Conservation (phyloP, 2,329 filamentous ascomycete genomes). For the Biscogniauxia sp. region DNA sequence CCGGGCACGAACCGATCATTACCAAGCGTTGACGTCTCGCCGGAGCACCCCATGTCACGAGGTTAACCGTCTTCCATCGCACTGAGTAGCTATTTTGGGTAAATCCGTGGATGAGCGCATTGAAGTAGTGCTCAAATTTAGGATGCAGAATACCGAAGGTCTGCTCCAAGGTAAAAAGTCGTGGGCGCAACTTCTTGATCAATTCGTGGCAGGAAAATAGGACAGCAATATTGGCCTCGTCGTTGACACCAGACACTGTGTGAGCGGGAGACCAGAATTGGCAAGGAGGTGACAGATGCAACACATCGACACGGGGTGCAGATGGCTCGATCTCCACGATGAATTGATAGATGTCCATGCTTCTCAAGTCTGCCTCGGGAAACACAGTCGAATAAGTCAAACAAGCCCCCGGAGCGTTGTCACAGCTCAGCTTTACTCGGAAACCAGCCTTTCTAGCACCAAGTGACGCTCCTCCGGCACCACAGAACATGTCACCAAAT, state of each 20-base stretch:
- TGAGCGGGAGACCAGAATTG: slow-evolving; percentile 74
- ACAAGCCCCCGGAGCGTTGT: slow-evolving; percentile 57
- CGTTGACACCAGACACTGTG: slow-evolving; percentile 55
- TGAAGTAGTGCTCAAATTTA: slow-evolving; percentile 54
- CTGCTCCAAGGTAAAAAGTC: slow-evolving; percentile 76
- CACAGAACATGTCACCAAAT: slow-evolving; percentile 62
- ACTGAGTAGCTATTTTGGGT: slow-evolving; percentile 66
- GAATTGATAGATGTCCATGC: slow-evolving; percentile 49
- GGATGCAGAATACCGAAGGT: slow-evolving; percentile 64
- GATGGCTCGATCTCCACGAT: slow-evolving; percentile 32
- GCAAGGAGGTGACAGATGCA: slow-evolving; percentile 76
- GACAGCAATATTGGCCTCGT: slow-evolving; percentile 65
- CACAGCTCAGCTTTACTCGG: slow-evolving; percentile 59
- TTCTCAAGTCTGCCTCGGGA: slow-evolving; percentile 44
- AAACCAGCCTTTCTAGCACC: slow-evolving; percentile 55
- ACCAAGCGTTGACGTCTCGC: slow-evolving; percentile 52
- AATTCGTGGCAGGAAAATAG: slow-evolving; percentile 54
- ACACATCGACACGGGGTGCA: slow-evolving; percentile 56
- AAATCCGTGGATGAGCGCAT: slow-evolving; percentile 61
- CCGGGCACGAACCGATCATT: slow-evolving; percentile 62
- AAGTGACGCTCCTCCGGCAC: slow-evolving; percentile 58
- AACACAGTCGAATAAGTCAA: slow-evolving; percentile 61
- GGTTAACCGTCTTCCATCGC: slow-evolving; percentile 60
- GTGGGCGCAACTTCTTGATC: slow-evolving; percentile 57
- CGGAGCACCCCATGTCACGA: slow-evolving; percentile 50